A percentile compares a stretch with the other conserved stretches of the same genome.
phyloP scores from a whole-genome alignment of 768 basidiomycete species.

The Pleurotus citrinopileatus region DNA sequence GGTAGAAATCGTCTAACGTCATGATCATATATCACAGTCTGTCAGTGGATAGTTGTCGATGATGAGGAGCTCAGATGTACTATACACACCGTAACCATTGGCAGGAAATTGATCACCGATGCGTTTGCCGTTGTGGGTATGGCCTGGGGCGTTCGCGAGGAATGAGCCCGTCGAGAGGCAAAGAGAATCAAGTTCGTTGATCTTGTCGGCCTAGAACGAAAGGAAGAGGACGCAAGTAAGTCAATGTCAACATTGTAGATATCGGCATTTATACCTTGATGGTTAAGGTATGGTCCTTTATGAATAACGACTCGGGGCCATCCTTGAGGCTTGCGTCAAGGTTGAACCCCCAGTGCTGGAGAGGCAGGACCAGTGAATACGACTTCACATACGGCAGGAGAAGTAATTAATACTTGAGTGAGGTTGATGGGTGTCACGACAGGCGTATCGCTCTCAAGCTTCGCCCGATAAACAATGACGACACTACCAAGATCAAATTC shows the following conservation, averaged over 20 bases:
- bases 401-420: slow-evolving; percentile 53
- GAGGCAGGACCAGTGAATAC: slow-evolving; percentile 1
- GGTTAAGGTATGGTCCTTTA: slow-evolving; percentile 47
- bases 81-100: slow-evolving; percentile 53
- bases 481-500: slow-evolving; percentile 62
- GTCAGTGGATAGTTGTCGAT: slow-evolving; percentile 10
- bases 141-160: slow-evolving; percentile 41
- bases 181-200: slow-evolving; percentile 48
- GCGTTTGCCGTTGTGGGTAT: slow-evolving; percentile 45
- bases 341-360: slow-evolving; percentile 82
- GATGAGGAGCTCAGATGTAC: neutral
- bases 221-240: neutral
- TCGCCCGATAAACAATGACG: slow-evolving; percentile 67
- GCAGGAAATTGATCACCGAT: slow-evolving; percentile 60
- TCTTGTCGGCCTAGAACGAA: slow-evolving; percentile 44
- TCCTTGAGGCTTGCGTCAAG: slow-evolving; percentile 63
- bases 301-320: slow-evolving; percentile 38
- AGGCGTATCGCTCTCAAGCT: slow-evolving; percentile 43
- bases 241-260: too few species aligned
- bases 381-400: neutral
- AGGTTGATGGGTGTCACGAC: slow-evolving; percentile 71
- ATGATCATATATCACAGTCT: neutral
- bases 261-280: slow-evolving; percentile 34
- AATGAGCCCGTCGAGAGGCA: slow-evolving; percentile 53
- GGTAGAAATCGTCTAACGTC: slow-evolving; percentile 65